Base-by-base conservation (phyloP, 2,329 filamentous ascomycete species). In the Hansfordia pulvinata region DNA sequence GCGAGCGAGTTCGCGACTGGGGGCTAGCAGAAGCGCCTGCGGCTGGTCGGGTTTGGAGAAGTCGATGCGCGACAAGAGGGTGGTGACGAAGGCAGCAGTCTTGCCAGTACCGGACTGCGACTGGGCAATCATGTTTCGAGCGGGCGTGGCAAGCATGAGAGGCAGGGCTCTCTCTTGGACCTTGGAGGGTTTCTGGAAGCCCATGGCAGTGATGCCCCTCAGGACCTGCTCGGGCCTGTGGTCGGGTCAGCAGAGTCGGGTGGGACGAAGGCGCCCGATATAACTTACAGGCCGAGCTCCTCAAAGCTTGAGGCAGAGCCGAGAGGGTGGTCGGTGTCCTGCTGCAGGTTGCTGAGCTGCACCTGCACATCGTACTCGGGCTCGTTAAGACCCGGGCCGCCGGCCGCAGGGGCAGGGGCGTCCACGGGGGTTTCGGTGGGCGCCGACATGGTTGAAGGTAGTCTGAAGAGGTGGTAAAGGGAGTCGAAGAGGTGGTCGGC, bases 51-150 rank as follows among this genome's bases (percentile, higher is more conserved):
- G 64, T 36, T 69, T 65, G 27, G 47, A 60, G 31, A 86, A 69
- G 45, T 98, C 84, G 46, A 96, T 58, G 35, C 90, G 83, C 31
- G 81, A 81, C 20, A 98, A 68, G 33, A 93, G 80, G 34, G 93
- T 93, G 35, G 93, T 76, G 23, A 90, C 82, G 52, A 98, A 98
- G 13, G 90, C 90, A 12, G 86, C 90, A 0, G 90, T 98, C 64
- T 98, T 98, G 46, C 90, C 90, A 12, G 90, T 98, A 41, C 90
- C 90, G 3, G 90, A 98, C 54, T 98, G 90, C n/a, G 90, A 98
- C 56, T 98, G 90, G 4, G 86, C 90, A 46, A 98, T 88, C 69
- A 98, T 80, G 55, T 96, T 96, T 37, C 68, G 67, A 1, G 88
- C 79, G n/a, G 90, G 88, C 46, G 93, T 64, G 41, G 69, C 61